Percentiles rank a stretch among this genome's conserved stretches.
Conservation (phyloP, 2,329 filamentous ascomycete genomes). For the Chrysosporium keratinophilum region DNA sequence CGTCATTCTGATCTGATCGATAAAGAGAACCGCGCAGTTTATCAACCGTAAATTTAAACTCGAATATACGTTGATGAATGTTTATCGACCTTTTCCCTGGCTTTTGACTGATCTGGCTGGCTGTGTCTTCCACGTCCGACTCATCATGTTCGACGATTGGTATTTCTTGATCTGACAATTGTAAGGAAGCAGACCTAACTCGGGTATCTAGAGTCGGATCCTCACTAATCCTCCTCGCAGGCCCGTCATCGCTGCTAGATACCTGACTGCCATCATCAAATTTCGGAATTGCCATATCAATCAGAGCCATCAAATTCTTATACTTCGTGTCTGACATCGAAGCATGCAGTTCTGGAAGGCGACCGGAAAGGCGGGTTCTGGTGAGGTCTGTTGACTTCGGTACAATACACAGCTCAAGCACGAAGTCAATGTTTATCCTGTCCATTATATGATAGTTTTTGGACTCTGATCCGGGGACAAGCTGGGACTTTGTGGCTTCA, state of each 20-base stretch:
- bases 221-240: slow-evolving; percentile 29
- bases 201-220: slow-evolving; percentile 27
- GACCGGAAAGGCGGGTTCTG: slow-evolving; percentile 81
- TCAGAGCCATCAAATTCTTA: slow-evolving; percentile 90
- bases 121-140: slow-evolving; percentile 48
- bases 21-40: slow-evolving; percentile 88
- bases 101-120: slow-evolving; percentile 20
- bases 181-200: slow-evolving; percentile 60
- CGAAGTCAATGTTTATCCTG: slow-evolving; percentile 93
- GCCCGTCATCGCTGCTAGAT: slow-evolving; percentile 28
- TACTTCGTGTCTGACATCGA: slow-evolving; percentile 92
- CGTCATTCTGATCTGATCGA: slow-evolving; percentile 67
- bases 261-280: slow-evolving; percentile 46
- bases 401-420: slow-evolving; percentile 92
- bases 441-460: slow-evolving; percentile 84
- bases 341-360: slow-evolving; percentile 82
- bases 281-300: slow-evolving; percentile 88
- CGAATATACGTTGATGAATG: slow-evolving; percentile 80
- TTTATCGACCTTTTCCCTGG: slow-evolving; percentile 47
- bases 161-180: slow-evolving; percentile 61
- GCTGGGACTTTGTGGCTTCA: slow-evolving; percentile 73
- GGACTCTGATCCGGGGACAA: slow-evolving; percentile 56
- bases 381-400: slow-evolving; percentile 90
- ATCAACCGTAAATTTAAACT: slow-evolving; percentile 94
- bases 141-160: slow-evolving; percentile 62